A percentile compares a stretch with the other conserved stretches of the same genome.
phyloP scores from a whole-genome alignment of 139 green algal genomes.

The Chlamydomonas schloesseri region DNA sequence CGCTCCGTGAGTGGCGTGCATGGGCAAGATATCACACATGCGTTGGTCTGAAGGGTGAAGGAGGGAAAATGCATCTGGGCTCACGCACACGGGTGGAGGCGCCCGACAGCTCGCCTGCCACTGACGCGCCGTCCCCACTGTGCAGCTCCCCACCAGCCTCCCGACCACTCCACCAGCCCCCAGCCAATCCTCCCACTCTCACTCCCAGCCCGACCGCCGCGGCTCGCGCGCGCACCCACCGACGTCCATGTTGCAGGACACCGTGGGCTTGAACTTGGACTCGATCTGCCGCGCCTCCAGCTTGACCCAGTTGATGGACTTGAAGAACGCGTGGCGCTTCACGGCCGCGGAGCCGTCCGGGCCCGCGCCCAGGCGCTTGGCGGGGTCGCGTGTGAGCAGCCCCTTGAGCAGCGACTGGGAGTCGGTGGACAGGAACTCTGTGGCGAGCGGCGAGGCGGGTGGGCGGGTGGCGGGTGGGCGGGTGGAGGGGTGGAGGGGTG shows the following conservation, averaged over 20 bases:
- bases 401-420: slow-evolving; percentile 72
- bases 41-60: too few species aligned
- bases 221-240: too few species aligned
- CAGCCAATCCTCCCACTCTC: too few species aligned
- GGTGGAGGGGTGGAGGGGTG: not conserved
- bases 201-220: too few species aligned
- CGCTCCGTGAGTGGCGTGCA: too few species aligned
- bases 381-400: slow-evolving; percentile 87
- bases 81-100: too few species aligned
- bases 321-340: slow-evolving; percentile 94
- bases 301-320: slow-evolving; percentile 86
- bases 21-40: too few species aligned
- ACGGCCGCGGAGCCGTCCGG: slow-evolving; percentile 72
- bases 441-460: not conserved
- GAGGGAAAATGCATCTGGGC: too few species aligned
- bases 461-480: not conserved
- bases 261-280: slow-evolving; percentile 89
- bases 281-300: slow-evolving; percentile 80
- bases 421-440: slow-evolving; percentile 58
- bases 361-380: slow-evolving; percentile 87
- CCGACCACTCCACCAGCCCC: too few species aligned
- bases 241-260: slow-evolving; percentile 56
- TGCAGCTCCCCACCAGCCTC: too few species aligned
- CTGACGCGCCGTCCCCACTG: too few species aligned
- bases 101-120: too few species aligned